Conservation (phyloP, 768 basidiomycete genomes). For the Glaciozyma antarctica region DNA sequence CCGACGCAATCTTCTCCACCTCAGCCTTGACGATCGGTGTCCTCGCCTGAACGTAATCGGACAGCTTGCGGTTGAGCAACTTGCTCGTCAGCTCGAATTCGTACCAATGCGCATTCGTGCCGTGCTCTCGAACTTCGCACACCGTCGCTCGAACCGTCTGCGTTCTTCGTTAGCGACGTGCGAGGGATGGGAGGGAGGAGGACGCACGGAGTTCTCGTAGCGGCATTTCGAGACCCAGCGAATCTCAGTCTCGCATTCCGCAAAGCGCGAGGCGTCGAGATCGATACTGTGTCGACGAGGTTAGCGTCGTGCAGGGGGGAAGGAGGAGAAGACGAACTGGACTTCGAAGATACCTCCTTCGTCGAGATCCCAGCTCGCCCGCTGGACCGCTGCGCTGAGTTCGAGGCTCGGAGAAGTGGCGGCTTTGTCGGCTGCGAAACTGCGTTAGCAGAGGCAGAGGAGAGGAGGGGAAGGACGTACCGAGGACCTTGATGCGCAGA, state of each 20-base stretch:
- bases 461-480: background rate
- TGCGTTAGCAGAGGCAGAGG: too few species aligned
- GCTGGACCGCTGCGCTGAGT: conserved; percentile 14
- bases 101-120: background rate
- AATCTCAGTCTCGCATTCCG: conserved; percentile 10
- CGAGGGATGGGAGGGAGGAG: background rate
- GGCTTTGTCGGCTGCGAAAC: conserved; percentile 18
- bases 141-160: background rate
- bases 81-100: background rate
- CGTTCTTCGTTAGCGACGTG: background rate
- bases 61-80: background rate
- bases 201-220: conserved; percentile 16
- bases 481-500: conserved; percentile 20
- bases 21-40: background rate
- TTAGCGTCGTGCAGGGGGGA: too few species aligned
- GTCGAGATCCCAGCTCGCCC: conserved; percentile 20
- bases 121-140: too few species aligned
- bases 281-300: background rate
- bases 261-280: conserved; percentile 14
- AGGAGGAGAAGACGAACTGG: background rate
- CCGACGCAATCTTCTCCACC: background rate
- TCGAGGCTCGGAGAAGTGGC: conserved; percentile 22
- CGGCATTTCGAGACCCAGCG: conserved; percentile 6
- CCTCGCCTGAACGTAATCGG: background rate
- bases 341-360: conserved; percentile 7